A percentile compares a stretch with the other conserved stretches of the same genome.
phyloP scores from a whole-genome alignment of 1,284 basidiomycete species.

The Melampsora americana region DNA sequence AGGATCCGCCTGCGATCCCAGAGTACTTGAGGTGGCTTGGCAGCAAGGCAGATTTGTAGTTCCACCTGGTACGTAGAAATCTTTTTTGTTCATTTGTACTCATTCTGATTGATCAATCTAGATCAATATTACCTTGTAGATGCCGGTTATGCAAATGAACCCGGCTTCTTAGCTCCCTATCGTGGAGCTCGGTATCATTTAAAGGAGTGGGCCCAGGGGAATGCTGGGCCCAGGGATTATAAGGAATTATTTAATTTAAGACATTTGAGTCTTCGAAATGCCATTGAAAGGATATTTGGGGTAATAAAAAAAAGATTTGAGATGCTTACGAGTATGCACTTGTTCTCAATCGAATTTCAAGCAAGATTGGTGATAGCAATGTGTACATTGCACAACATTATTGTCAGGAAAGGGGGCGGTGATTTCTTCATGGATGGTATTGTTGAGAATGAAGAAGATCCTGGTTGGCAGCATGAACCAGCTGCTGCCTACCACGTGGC shows the following conservation, averaged over 20 bases:
- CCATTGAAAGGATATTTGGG: background rate
- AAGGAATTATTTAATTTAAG: background rate
- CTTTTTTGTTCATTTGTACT: background rate
- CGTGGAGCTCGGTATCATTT: background rate
- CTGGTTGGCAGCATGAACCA: no score
- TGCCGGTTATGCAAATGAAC: background rate
- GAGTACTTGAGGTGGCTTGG: slow-evolving; percentile 51
- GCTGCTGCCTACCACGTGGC: no score
- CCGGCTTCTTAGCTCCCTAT: background rate
- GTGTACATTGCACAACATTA: no score
- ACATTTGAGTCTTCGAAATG: background rate
- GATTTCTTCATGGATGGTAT: no score
- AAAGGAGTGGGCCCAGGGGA: background rate
- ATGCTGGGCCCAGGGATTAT: background rate
- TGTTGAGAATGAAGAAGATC: no score
- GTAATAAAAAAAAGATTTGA: background rate
- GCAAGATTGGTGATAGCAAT: no score
- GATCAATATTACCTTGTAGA: background rate
- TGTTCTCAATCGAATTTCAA: no score
- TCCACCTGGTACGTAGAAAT: background rate
- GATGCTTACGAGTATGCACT: no score
- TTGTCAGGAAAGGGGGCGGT: no score
- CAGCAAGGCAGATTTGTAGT: slow-evolving; percentile 10
- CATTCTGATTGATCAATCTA: background rate
- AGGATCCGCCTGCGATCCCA: slow-evolving; percentile 54